A percentile compares a stretch with the other conserved stretches of the same genome.
Evolutionary conservation across 2,329 filamentous ascomycete species (phyloP).

Genomic region (Fusarium acutatum): DNA sequence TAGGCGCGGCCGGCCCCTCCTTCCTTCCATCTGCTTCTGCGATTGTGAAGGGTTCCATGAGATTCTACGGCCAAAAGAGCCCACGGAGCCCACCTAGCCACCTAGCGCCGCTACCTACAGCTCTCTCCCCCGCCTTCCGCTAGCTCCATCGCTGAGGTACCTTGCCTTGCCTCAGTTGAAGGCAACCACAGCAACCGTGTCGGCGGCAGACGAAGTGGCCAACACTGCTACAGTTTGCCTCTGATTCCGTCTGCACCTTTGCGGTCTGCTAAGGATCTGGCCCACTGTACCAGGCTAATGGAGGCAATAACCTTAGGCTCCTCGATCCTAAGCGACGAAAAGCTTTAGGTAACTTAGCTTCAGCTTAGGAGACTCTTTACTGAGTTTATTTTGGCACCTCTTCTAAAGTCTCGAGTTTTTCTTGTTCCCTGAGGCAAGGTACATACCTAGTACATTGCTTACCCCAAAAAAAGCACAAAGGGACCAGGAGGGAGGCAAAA

Average conservation of each 20-base stretch:
- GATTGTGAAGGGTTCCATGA: constrained; percentile 54
- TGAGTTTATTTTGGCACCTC: not conserved
- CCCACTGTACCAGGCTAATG: not conserved
- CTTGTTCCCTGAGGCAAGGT: not conserved
- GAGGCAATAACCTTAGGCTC: not conserved
- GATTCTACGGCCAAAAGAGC: constrained; percentile 52
- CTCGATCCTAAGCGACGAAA: not conserved
- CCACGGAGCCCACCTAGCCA: constrained; percentile 28
- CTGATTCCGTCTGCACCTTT: not conserved
- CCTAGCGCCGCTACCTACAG: constrained; percentile 27
- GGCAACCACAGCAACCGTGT: constrained; percentile 30
- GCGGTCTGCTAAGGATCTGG: not conserved
- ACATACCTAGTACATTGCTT: constrained; percentile 11
- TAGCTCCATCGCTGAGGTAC: not conserved
- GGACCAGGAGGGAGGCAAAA: constrained; percentile 32
- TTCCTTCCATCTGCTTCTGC: constrained; percentile 41
- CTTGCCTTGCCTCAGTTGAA: not conserved
- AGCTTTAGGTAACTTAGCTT: not conserved
- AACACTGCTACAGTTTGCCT: constrained; percentile 15
- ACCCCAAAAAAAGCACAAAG: constrained; percentile 31
- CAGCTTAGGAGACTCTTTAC: not conserved
- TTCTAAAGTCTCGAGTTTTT: not conserved
- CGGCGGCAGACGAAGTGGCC: constrained; percentile 24
- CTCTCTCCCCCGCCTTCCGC: constrained; percentile 21
- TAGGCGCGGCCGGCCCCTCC: constrained; percentile 42